Conservation (phyloP, 305 asterid genomes). For the Fraxinus ornus region DNA sequence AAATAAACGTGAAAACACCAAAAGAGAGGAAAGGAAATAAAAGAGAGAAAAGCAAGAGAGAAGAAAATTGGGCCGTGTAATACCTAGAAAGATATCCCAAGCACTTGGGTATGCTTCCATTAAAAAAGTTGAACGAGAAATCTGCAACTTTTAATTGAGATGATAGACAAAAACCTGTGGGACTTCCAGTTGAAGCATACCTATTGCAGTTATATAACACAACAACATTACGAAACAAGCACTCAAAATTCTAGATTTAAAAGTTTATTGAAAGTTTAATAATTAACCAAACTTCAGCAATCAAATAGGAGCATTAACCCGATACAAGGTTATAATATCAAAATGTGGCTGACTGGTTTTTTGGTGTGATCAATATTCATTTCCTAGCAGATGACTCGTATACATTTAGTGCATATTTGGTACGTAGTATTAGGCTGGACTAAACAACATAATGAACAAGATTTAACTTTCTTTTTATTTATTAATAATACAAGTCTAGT, state of each 20-base stretch:
- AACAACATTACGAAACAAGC: constrained; percentile 16
- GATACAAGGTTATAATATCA: background rate
- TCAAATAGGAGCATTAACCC: background rate
- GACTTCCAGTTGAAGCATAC: constrained; percentile 52
- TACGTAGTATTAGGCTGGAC: background rate
- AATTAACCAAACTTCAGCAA: constrained; percentile 7
- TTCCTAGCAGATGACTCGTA: background rate
- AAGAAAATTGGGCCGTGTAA: background rate
- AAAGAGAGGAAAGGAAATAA: background rate
- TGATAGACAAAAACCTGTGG: constrained; percentile 65
- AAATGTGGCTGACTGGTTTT: background rate
- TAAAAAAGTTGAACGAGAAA: constrained; percentile 75
- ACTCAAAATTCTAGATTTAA: background rate
- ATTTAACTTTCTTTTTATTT: background rate
- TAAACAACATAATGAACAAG: background rate
- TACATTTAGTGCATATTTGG: background rate
- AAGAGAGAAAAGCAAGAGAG: constrained; percentile 9
- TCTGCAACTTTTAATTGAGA: constrained; percentile 69
- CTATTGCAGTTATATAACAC: constrained; percentile 35
- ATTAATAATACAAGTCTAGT: background rate
- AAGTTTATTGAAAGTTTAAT: background rate
- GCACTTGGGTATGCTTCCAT: constrained; percentile 84
- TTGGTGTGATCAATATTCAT: background rate
- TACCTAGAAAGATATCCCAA: constrained; percentile 77
- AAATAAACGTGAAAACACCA: constrained; percentile 11